Conservation (phyloP, 495 filamentous ascomycete genomes). For the Pyrenula massariospora region DNA sequence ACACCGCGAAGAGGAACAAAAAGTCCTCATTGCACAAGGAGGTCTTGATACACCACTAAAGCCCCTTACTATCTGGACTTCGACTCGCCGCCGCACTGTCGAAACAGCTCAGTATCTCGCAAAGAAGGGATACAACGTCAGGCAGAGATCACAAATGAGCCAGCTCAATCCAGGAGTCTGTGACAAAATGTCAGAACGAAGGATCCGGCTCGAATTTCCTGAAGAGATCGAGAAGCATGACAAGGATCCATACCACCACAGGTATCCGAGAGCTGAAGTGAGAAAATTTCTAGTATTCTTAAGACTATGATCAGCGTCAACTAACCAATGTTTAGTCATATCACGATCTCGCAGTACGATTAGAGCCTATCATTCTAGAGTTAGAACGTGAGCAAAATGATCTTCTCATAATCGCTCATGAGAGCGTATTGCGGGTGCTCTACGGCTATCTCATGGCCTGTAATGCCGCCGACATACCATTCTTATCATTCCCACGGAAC, state of each 20-base stretch:
- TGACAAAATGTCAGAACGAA: constrained; percentile 76
- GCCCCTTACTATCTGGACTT: constrained; percentile 86
- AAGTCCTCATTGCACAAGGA: constrained; percentile 53
- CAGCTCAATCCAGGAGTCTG: constrained; percentile 94
- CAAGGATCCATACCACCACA: constrained; percentile 90
- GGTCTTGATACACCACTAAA: constrained; percentile 59
- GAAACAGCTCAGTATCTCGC: constrained; percentile 80
- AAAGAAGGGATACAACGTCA: constrained; percentile 67
- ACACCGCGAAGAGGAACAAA: constrained; percentile 72
- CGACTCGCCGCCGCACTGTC: constrained; percentile 76
- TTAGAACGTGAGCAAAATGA: constrained; percentile 96
- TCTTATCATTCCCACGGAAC: constrained; percentile 85
- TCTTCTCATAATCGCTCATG: constrained; percentile 93
- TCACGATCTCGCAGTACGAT: constrained; percentile 90
- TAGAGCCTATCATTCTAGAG: constrained; percentile 98
- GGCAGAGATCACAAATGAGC: constrained; percentile 88
- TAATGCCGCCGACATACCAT: constrained; percentile 89
- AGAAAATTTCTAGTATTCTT: constrained; percentile 12
- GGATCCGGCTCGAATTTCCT: constrained; percentile 68
- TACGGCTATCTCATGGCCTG: constrained; percentile 99
- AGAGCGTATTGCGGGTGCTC: constrained; percentile 88
- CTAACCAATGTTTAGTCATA: constrained; percentile 57
- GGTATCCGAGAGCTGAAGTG: constrained; percentile 92
- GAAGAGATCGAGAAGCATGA: constrained; percentile 91
- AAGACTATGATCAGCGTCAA: constrained; percentile 5